A percentile compares a stretch with the other conserved stretches of the same genome.
Evolutionary conservation across 192 early-diverging fungal species (phyloP).

Genomic region (Lunasporangiospora selenospora): DNA sequence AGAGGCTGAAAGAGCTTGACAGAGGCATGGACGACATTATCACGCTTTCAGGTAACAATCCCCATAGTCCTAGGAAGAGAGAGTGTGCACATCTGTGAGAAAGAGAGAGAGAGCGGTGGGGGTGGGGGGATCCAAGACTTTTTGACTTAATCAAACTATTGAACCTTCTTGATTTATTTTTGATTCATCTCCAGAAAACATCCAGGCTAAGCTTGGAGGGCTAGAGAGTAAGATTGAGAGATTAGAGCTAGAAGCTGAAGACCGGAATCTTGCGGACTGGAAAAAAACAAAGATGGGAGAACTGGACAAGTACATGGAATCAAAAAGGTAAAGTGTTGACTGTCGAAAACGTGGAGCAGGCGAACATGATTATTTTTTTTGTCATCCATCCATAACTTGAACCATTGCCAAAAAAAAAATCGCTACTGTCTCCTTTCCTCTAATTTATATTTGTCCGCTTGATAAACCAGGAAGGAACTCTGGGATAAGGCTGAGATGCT

Average conservation of each 20-base stretch:
- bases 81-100: too few species aligned
- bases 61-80: too few species aligned
- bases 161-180: not conserved
- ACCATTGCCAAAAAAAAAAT: too few species aligned
- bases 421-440: too few species aligned
- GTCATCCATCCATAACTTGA: too few species aligned
- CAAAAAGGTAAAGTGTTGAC: conserved; percentile 21
- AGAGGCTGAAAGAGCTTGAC: conserved; percentile 17
- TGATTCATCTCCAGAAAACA: conserved; percentile 19
- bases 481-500: conserved; percentile 44
- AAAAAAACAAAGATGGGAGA: conserved; percentile 24
- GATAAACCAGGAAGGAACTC: conserved; percentile 13
- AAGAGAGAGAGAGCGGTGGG: too few species aligned
- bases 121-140: too few species aligned
- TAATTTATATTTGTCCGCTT: too few species aligned
- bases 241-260: conserved; percentile 22
- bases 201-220: conserved; percentile 27
- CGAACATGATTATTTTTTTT: too few species aligned
- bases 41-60: conserved; percentile 15
- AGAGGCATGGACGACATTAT: conserved; percentile 25
- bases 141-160: not conserved
- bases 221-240: conserved; percentile 27
- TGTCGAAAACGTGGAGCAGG: too few species aligned
- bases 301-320: conserved; percentile 41
- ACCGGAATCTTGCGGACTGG: conserved; percentile 24